Base-by-base conservation (phyloP, 2,329 filamentous ascomycete genomes). In the Fusarium pseudograminearum region DNA sequence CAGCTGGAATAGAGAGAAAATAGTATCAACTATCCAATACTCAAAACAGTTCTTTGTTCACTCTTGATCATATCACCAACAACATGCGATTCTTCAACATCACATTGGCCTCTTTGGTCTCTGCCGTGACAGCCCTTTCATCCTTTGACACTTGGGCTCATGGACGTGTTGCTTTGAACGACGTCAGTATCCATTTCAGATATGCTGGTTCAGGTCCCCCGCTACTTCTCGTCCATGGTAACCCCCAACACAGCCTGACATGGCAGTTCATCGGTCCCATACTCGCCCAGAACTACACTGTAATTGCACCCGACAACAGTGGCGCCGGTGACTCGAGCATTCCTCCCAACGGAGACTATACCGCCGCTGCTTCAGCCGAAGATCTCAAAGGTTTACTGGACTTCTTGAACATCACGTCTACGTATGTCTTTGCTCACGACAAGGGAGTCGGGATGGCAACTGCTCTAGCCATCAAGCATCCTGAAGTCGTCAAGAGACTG, bases 341-440 rank as follows among this genome's bases (percentile, higher is more conserved):
- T 9, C 78, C 81, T 0, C 69, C 75, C 0, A 73, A 79, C 30
- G 78, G 77, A 0, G 78, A 82, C 66, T 84, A 83, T 66, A 83
- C 76, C 10, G 80, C 81, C 0, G 56, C 75, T 26, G 78, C 81
- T 3, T 78, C 78, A 33, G 83, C 81, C 60, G 73, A 74, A 18
- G 75, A 83, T 41, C 76, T 82, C 8, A 78, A 78, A 26, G 76
- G 75, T 14, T 66, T 84, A 0, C 74, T 84, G 41, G 79, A 81
- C 36, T 84, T 83, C 42, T 67, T 84, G 10, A 81, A 81, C 24
- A 73, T 83, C 9, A 78, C 78, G 4, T 79, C 76, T 28, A 73
- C 81, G 3, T 82, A 83, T 60, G 78, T 84, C 0, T 80, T 84
- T 64, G 75, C 79, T 1, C 82, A 84, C 63, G 83, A 85, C 58